phyloP scores from a whole-genome alignment of 2,329 filamentous ascomycete genomes.

The Talaromyces marneffei region DNA sequence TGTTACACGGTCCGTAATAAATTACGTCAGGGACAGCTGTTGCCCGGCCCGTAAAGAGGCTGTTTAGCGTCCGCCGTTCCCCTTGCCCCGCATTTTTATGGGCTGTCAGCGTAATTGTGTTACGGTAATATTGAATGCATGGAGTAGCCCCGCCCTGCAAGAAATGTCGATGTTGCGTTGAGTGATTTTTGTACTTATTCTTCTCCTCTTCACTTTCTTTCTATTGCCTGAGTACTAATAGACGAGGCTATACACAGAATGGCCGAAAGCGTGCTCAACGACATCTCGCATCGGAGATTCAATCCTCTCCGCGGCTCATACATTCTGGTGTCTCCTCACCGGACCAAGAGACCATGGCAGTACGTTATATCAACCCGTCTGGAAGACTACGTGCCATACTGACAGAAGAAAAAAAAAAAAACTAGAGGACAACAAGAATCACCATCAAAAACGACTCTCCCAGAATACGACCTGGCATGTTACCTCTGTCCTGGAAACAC shows the following conservation, averaged over 20 bases:
- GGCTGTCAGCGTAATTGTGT: background rate
- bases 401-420: background rate
- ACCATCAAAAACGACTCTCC: conserved; percentile 61
- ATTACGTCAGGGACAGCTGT: background rate
- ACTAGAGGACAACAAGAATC: conserved; percentile 74
- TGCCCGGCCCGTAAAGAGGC: background rate
- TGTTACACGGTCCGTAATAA: background rate
- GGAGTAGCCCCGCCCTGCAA: background rate
- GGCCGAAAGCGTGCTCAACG: conserved; percentile 75
- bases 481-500: conserved; percentile 92
- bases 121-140: background rate
- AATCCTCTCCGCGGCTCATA: conserved; percentile 87
- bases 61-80: background rate
- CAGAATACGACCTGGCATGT: conserved; percentile 83
- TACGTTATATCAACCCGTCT: conserved; percentile 45
- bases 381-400: background rate
- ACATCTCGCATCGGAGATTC: conserved; percentile 92
- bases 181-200: background rate
- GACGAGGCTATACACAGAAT: conserved; percentile 41
- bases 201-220: background rate
- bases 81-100: background rate
- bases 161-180: conserved; percentile 2
- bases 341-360: conserved; percentile 98
- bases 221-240: no score
- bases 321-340: conserved; percentile 90